phyloP scores from a whole-genome alignment of 2,329 filamentous ascomycete species.

The Xylaria sp. region DNA sequence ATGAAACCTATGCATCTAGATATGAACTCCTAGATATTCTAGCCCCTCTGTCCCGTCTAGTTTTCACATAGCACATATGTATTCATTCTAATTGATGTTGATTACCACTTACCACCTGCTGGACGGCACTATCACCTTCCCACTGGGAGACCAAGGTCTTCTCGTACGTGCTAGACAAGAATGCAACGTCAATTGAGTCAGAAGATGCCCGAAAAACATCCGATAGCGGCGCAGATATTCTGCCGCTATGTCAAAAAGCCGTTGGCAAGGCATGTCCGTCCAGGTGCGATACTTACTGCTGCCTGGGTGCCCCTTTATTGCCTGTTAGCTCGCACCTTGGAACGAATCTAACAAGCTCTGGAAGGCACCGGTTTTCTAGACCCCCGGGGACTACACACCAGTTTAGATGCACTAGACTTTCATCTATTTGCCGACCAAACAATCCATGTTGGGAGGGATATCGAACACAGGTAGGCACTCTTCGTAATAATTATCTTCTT shows the following conservation, averaged over 20 bases:
- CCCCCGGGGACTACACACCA: neutral
- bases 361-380: constrained; percentile 27
- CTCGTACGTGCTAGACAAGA: neutral
- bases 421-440: constrained; percentile 32
- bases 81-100: neutral
- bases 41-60: neutral
- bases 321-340: neutral
- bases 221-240: constrained; percentile 35
- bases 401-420: constrained; percentile 32
- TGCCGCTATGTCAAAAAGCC: constrained; percentile 30
- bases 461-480: constrained; percentile 38
- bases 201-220: constrained; percentile 7
- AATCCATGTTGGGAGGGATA: constrained; percentile 38
- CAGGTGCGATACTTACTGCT: constrained; percentile 17
- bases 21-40: too few relatives aligned
- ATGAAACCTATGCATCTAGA: too few relatives aligned
- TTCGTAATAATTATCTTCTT: too few relatives aligned
- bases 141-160: neutral
- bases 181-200: neutral
- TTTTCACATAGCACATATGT: neutral
- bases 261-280: neutral
- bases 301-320: neutral
- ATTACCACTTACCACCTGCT: neutral
- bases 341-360: constrained; percentile 6
- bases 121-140: neutral